A percentile compares a stretch with the other conserved stretches of the same genome.
Conservation (phyloP, 345 rosid genomes). For the Eucalyptus lansdowneana region DNA sequence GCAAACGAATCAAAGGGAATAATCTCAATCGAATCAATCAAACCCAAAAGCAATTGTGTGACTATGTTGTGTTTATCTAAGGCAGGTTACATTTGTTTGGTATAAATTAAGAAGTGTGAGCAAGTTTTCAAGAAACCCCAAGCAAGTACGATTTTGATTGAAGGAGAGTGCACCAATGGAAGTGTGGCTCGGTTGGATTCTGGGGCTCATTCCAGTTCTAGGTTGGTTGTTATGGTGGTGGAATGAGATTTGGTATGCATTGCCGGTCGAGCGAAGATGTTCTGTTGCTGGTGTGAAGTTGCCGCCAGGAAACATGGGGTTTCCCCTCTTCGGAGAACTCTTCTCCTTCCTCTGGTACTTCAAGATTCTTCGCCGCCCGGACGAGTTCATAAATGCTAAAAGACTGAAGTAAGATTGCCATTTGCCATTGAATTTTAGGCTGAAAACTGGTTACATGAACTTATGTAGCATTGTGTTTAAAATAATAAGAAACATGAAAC, state of each 20-base stretch:
- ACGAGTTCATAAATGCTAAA: conserved; percentile 25
- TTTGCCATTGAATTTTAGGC: neutral
- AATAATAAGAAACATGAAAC: neutral
- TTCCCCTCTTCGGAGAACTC: conserved; percentile 28
- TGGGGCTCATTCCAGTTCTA: conserved; percentile 6
- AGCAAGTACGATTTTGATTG: neutral
- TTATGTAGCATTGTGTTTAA: neutral
- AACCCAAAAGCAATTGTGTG: neutral
- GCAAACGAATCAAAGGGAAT: neutral
- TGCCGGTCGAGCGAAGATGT: neutral
- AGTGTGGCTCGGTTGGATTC: neutral
- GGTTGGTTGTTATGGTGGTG: conserved; percentile 25
- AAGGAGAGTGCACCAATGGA: neutral
- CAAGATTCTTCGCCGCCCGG: conserved; percentile 11
- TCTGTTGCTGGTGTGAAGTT: conserved; percentile 1
- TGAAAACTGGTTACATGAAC: neutral
- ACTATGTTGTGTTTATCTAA: neutral
- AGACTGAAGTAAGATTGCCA: conserved; percentile 10
- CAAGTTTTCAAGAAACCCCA: neutral
- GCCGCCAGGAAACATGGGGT: conserved; percentile 28
- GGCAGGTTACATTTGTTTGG: neutral
- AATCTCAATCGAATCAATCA: neutral
- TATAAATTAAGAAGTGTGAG: neutral
- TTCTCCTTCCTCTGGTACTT: conserved; percentile 26
- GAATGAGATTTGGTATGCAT: conserved; percentile 23